A percentile compares a stretch with the other conserved stretches of the same genome.
Conservation (phyloP, 345 rosid species). For the Salix brachista region DNA sequence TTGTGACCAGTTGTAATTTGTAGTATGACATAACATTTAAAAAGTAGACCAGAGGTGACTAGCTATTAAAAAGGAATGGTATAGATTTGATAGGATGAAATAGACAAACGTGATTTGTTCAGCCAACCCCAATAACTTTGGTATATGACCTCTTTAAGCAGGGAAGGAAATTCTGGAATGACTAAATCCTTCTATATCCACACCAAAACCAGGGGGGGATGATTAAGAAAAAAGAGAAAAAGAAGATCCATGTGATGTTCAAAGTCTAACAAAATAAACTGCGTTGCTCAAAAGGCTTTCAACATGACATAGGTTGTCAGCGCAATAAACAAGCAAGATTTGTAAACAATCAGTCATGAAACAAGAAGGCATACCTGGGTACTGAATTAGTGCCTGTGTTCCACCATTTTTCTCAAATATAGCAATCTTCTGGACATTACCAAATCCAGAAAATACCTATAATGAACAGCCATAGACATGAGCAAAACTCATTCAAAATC, state of each 20-base stretch:
- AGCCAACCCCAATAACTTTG: neutral
- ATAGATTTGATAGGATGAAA: neutral
- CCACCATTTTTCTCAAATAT: conserved; percentile 96
- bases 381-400: conserved; percentile 89
- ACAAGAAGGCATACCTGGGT: conserved; percentile 55
- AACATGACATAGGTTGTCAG: neutral
- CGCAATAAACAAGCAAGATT: neutral
- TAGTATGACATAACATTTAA: neutral
- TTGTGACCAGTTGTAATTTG: neutral
- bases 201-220: neutral
- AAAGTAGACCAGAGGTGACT: neutral
- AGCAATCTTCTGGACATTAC: conserved; percentile 88
- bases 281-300: neutral
- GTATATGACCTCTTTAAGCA: neutral
- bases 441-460: conserved; percentile 87
- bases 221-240: no score
- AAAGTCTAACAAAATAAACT: neutral
- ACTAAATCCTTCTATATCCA: neutral
- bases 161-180: no score
- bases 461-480: neutral
- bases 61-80: neutral
- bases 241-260: neutral
- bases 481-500: neutral
- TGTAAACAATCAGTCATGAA: neutral
- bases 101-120: neutral